Conservation (phyloP, 352 stramenopile genomes). For the Lagenidium giganteum region DNA sequence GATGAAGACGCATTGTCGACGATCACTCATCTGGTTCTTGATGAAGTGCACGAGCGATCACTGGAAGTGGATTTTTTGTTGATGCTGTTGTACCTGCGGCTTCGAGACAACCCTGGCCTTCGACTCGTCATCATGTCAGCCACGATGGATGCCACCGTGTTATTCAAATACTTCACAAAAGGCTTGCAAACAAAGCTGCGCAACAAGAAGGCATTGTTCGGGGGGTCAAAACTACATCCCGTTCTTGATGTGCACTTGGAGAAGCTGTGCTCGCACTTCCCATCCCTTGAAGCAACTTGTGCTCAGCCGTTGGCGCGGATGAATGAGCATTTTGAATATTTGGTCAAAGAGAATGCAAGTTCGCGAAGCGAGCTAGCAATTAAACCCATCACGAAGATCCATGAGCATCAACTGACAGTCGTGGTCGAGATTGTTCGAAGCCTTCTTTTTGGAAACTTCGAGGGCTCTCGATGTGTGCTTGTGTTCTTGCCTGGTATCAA, state of each 20-base stretch:
- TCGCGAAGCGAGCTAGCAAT: conserved; percentile 40
- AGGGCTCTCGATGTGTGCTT: conserved; percentile 75
- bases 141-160: conserved; percentile 89
- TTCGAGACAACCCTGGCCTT: conserved; percentile 49
- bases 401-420: conserved; percentile 45
- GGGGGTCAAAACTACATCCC: conserved; percentile 61
- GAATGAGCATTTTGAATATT: conserved; percentile 27
- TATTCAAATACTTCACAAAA: conserved; percentile 74
- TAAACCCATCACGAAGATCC: too few species aligned
- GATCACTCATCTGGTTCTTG: conserved; percentile 93
- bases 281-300: conserved; percentile 22
- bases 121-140: conserved; percentile 94
- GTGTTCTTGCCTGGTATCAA: conserved; percentile 93
- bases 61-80: conserved; percentile 95
- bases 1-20: conserved; percentile 76
- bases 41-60: conserved; percentile 91
- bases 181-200: conserved; percentile 33
- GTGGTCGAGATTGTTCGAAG: conserved; percentile 43
- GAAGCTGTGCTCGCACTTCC: conserved; percentile 27
- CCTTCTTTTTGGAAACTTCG: conserved; percentile 28
- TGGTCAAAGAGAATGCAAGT: conserved; percentile 13
- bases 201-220: conserved; percentile 59
- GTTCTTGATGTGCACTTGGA: conserved; percentile 60
- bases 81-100: conserved; percentile 76
- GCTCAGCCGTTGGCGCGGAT: conserved; percentile 32